Conservation (phyloP, 495 filamentous ascomycete genomes). For the Podospora comata region DNA sequence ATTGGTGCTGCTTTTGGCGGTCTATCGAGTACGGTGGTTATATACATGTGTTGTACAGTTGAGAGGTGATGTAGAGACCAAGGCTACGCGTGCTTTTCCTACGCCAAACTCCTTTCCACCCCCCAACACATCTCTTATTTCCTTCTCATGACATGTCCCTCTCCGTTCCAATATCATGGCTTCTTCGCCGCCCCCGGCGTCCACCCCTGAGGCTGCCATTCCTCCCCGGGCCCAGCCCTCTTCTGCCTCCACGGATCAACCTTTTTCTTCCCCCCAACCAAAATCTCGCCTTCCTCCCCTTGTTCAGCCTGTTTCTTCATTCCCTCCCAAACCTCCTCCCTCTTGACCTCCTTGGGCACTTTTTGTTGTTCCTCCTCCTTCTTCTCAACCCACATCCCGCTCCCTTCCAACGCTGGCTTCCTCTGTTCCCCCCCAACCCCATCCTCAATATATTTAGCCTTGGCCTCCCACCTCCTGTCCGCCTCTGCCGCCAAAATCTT, state of each 20-base stretch:
- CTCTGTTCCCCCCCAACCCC: neutral
- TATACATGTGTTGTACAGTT: neutral
- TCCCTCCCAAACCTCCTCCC: slow-evolving; percentile 26
- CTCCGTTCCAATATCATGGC: slow-evolving; percentile 8
- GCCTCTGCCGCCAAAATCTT: slow-evolving; percentile 73
- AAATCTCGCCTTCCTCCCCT: slow-evolving; percentile 13
- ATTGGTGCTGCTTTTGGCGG: neutral
- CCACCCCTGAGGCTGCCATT: slow-evolving; percentile 79
- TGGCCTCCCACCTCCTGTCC: slow-evolving; percentile 82
- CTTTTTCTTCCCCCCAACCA: slow-evolving; percentile 24
- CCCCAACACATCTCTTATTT: too few species aligned
- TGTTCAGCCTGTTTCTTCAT: slow-evolving; percentile 26
- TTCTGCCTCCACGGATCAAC: slow-evolving; percentile 59
- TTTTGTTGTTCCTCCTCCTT: neutral
- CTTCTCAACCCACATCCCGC: slow-evolving; percentile 8
- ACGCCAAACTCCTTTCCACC: neutral
- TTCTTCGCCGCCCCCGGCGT: slow-evolving; percentile 45
- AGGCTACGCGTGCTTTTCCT: neutral
- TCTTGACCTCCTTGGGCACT: slow-evolving; percentile 1
- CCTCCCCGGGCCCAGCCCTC: slow-evolving; percentile 56
- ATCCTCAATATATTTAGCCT: slow-evolving; percentile 46
- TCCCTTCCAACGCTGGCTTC: neutral
- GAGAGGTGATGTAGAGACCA: neutral
- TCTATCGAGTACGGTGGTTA: neutral
- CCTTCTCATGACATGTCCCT: neutral